Percentiles rank a stretch among this genome's conserved stretches.
phyloP scores from a whole-genome alignment of 1,139 yeast species.

The Suhomyces guaymorum region DNA sequence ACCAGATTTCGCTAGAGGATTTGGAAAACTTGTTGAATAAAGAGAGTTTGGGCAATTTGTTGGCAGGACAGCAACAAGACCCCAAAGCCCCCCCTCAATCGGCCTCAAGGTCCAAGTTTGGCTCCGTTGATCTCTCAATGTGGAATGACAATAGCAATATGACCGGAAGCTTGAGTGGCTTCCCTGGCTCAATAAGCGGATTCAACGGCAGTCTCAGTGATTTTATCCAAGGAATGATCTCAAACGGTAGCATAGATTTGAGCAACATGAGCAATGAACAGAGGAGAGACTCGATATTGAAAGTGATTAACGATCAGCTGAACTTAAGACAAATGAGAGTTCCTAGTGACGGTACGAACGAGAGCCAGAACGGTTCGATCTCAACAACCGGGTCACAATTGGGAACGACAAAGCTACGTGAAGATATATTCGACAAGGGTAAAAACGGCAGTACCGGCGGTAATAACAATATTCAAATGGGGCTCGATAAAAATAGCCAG shows the following conservation, averaged over 20 bases:
- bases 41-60: constrained; percentile 40
- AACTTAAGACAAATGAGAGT: constrained; percentile 19
- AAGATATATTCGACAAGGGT: constrained; percentile 43
- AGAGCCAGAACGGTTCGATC: constrained; percentile 5
- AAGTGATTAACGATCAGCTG: constrained; percentile 37
- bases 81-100: constrained; percentile 13
- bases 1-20: constrained; percentile 38
- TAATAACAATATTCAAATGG: background rate
- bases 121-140: constrained; percentile 33
- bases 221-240: constrained; percentile 36
- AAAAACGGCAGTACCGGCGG: constrained; percentile 4
- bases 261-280: constrained; percentile 45
- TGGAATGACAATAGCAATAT: constrained; percentile 19
- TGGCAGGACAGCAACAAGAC: constrained; percentile 28
- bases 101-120: constrained; percentile 23
- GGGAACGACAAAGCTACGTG: constrained; percentile 30
- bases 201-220: constrained; percentile 38
- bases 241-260: constrained; percentile 44
- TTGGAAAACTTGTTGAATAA: constrained; percentile 46
- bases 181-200: constrained; percentile 33
- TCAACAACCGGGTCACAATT: constrained; percentile 7
- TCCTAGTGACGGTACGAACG: constrained; percentile 13
- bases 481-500: background rate
- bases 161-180: constrained; percentile 16
- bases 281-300: constrained; percentile 45